phyloP scores from a whole-genome alignment of 2,329 filamentous ascomycete species.

The Xylaria sp. region DNA sequence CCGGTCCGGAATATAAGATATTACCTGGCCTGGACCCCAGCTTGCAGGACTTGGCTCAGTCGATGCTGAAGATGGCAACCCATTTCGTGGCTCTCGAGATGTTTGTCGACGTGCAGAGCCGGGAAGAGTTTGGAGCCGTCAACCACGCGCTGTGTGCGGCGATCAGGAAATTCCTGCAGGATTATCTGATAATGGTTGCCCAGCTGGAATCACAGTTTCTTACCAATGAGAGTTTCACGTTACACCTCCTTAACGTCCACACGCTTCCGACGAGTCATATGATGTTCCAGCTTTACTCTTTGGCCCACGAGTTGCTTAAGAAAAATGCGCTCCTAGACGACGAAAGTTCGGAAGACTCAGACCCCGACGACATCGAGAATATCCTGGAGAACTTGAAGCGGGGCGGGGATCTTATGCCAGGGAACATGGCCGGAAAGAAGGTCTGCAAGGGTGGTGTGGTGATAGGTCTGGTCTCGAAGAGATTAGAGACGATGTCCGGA shows the following conservation, averaged over 20 bases:
- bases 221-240: constrained; percentile 84
- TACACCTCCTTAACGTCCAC: constrained; percentile 91
- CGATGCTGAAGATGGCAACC: constrained; percentile 92
- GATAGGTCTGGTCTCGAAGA: constrained; percentile 81
- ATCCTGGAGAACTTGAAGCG: constrained; percentile 89
- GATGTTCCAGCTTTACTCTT: constrained; percentile 84
- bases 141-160: constrained; percentile 97
- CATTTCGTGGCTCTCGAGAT: constrained; percentile 90
- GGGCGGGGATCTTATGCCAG: constrained; percentile 78
- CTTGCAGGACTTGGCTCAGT: constrained; percentile 80
- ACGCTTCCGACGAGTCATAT: constrained; percentile 89
- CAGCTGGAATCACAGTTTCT: constrained; percentile 93
- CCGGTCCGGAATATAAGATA: constrained; percentile 80
- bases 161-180: constrained; percentile 86
- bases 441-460: constrained; percentile 97
- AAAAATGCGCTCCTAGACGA: constrained; percentile 87
- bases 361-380: constrained; percentile 85
- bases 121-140: constrained; percentile 89
- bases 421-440: constrained; percentile 82
- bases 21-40: constrained; percentile 86
- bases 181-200: constrained; percentile 89
- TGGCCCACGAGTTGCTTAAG: constrained; percentile 85
- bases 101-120: constrained; percentile 92
- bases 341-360: constrained; percentile 70
- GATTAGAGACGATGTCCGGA: constrained; percentile 87